Evolutionary conservation across 305 asterid genomes (phyloP).

Genomic region (Euphrasia arctica): DNA sequence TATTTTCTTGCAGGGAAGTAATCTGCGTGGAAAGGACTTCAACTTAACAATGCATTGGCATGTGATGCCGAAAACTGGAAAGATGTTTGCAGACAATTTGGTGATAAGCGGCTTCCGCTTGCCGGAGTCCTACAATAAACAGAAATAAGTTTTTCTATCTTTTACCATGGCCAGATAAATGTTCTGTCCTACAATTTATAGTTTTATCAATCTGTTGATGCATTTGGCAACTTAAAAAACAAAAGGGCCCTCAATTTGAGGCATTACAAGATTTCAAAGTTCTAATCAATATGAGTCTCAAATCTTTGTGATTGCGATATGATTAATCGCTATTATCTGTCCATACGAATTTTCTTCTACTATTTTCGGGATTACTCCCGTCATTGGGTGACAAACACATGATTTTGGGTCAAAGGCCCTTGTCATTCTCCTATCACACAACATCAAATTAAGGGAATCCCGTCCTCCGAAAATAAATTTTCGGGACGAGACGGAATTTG

Average conservation of each 20-base stretch:
- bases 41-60: conserved; percentile 78
- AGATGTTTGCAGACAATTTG: conserved; percentile 59
- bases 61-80: conserved; percentile 79
- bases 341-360: no score
- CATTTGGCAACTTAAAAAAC: background rate
- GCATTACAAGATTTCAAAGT: no score
- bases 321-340: no score
- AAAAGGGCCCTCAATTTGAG: background rate
- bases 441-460: no score
- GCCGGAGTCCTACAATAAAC: conserved; percentile 53
- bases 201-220: background rate
- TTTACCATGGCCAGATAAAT: background rate
- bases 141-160: background rate
- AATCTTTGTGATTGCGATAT: no score
- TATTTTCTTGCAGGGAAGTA: conserved; percentile 53
- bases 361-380: no score
- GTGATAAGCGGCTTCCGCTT: conserved; percentile 60
- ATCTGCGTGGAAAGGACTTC: conserved; percentile 56
- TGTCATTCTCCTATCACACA: no score
- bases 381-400: no score
- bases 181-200: background rate
- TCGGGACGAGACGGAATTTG: no score
- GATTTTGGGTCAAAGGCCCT: no score
- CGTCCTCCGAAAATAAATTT: no score
- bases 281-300: no score